Evolutionary conservation across 331 rosid species (phyloP).

Genomic region (Malus hybrid): DNA sequence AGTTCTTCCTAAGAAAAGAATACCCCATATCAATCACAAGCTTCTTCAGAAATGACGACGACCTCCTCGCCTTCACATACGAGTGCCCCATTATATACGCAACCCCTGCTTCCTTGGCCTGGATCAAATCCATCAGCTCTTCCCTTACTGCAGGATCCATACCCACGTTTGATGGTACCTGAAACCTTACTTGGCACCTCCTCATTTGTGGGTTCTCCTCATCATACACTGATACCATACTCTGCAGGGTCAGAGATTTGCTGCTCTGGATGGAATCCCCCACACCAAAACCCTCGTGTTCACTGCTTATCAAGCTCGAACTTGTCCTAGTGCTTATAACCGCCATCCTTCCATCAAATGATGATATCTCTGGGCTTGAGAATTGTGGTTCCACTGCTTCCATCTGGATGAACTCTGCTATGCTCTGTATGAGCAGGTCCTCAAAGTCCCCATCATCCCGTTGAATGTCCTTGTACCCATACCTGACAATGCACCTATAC

Average conservation of each 20-base stretch:
- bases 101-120: conserved; percentile 88
- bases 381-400: conserved; percentile 76
- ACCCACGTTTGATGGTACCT: conserved; percentile 42
- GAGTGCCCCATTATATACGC: conserved; percentile 94
- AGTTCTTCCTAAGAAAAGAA: conserved; percentile 79
- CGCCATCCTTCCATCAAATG: conserved; percentile 84
- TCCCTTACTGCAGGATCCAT: conserved; percentile 63
- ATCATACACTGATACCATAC: conserved; percentile 56
- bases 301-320: conserved; percentile 37
- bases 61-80: conserved; percentile 83
- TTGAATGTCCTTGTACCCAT: conserved; percentile 87
- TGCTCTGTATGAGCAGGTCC: conserved; percentile 73
- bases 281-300: conserved; percentile 35
- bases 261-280: conserved; percentile 50
- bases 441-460: conserved; percentile 84
- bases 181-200: conserved; percentile 62
- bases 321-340: conserved; percentile 61
- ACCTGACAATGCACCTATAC: conserved; percentile 91
- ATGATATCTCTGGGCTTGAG: conserved; percentile 49
- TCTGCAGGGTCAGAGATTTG: conserved; percentile 55
- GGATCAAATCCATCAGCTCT: conserved; percentile 66
- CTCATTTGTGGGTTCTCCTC: conserved; percentile 63
- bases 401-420: conserved; percentile 88
- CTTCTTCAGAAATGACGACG: conserved; percentile 66
- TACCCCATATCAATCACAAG: conserved; percentile 73